A percentile compares a stretch with the other conserved stretches of the same genome.
Evolutionary conservation across 345 rosid species (phyloP).

Genomic region (Orychophragmus violaceus): DNA sequence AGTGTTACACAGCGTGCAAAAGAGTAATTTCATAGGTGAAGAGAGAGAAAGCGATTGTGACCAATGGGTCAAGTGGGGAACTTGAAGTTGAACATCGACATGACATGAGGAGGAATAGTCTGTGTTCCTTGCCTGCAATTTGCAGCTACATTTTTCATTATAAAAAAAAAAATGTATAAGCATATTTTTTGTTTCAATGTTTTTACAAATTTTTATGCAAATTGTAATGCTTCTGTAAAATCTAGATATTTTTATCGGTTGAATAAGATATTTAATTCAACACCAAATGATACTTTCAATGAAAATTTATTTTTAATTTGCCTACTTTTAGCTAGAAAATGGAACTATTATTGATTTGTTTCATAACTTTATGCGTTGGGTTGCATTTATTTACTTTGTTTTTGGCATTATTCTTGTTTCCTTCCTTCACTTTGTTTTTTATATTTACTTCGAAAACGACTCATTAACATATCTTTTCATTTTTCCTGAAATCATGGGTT

Average conservation of each 20-base stretch:
- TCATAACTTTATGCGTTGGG: slow-evolving; percentile 20
- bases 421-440: slow-evolving; percentile 16
- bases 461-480: not conserved
- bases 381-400: slow-evolving; percentile 17
- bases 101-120: slow-evolving; percentile 33
- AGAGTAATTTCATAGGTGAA: slow-evolving; percentile 26
- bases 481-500: slow-evolving; percentile 29
- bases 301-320: no score
- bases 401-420: slow-evolving; percentile 29
- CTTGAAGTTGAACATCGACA: slow-evolving; percentile 32
- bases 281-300: no score
- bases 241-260: no score
- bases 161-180: no score
- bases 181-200: no score
- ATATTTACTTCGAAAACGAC: slow-evolving; percentile 24
- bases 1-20: slow-evolving; percentile 42
- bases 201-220: no score
- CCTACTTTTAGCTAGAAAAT: no score
- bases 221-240: no score
- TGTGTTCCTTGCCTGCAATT: slow-evolving; percentile 32
- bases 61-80: slow-evolving; percentile 37
- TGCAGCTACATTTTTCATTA: slow-evolving; percentile 14
- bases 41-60: slow-evolving; percentile 28
- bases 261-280: no score
- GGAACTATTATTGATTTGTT: not conserved